phyloP scores from a whole-genome alignment of 768 basidiomycete genomes.

The Collybiopsis confluens region DNA sequence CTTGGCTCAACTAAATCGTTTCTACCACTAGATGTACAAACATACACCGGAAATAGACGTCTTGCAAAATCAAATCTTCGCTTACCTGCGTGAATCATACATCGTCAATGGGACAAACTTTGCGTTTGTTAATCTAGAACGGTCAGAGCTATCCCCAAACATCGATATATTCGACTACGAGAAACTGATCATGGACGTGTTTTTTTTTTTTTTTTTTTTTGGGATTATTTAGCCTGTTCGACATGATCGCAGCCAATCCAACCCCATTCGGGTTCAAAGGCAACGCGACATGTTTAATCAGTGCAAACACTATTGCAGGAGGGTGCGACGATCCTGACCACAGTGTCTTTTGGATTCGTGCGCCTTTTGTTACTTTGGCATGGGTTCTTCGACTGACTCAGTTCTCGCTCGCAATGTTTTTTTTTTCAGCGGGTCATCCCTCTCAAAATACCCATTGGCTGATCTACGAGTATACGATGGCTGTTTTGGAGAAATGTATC shows the following conservation, averaged over 20 bases:
- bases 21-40: constrained; percentile 22
- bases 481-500: constrained; percentile 6
- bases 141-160: constrained; percentile 7
- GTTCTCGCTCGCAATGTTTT: neutral
- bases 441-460: constrained; percentile 6
- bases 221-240: constrained; percentile 16
- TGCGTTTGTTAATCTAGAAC: constrained; percentile 25
- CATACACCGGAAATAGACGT: constrained; percentile 22
- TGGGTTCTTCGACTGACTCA: neutral
- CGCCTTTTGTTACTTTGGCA: constrained; percentile 11
- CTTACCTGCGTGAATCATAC: constrained; percentile 20
- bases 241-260: constrained; percentile 19
- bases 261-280: constrained; percentile 22
- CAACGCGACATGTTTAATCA: constrained; percentile 27
- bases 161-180: no score
- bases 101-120: constrained; percentile 24
- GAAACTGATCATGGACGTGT: neutral
- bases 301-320: constrained; percentile 23
- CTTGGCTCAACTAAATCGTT: neutral
- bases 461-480: constrained; percentile 6
- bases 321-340: constrained; percentile 26
- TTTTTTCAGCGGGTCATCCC: constrained; percentile 5
- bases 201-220: no score
- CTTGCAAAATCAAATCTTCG: constrained; percentile 24
- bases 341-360: constrained; percentile 27